Percentiles rank a stretch among this genome's conserved stretches.
These are phyloP conservation scores for Bassia scoparia DNA, from an alignment of 148 eudicot genomes.

Conservation along the genomic window DNA sequence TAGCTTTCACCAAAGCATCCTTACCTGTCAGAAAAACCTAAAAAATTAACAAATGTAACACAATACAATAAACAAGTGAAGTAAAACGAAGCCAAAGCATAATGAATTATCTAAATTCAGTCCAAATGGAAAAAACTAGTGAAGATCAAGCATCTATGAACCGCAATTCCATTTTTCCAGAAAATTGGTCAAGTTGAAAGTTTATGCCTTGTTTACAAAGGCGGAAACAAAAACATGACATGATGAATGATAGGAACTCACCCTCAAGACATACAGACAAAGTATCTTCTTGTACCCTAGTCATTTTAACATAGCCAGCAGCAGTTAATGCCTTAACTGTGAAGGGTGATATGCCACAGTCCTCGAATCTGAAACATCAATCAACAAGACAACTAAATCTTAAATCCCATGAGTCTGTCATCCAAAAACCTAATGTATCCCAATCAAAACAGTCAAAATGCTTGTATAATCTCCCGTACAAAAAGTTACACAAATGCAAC, in stretches of 20 bases:
- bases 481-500: not conserved
- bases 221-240: not conserved
- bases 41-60: slow-evolving; percentile 1
- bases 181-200: too few relatives aligned
- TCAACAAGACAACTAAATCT: not conserved
- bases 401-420: not conserved
- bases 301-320: slow-evolving; percentile 86
- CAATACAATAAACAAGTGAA: not conserved
- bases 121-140: too few relatives aligned
- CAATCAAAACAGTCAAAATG: not conserved
- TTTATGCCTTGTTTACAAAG: not conserved
- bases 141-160: not conserved
- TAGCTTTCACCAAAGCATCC: slow-evolving; percentile 85
- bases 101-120: too few relatives aligned
- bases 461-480: not conserved
- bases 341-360: slow-evolving; percentile 67
- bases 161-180: not conserved
- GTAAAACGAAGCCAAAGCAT: too few relatives aligned
- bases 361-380: slow-evolving; percentile 69
- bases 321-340: slow-evolving; percentile 68
- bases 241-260: slow-evolving; percentile 22
- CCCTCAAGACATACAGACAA: slow-evolving; percentile 71
- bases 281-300: slow-evolving; percentile 82
- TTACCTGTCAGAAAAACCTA: slow-evolving; percentile 48
- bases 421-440: not conserved